phyloP scores from a whole-genome alignment of 177 flowering plant genomes.

The Vitis hybrid region DNA sequence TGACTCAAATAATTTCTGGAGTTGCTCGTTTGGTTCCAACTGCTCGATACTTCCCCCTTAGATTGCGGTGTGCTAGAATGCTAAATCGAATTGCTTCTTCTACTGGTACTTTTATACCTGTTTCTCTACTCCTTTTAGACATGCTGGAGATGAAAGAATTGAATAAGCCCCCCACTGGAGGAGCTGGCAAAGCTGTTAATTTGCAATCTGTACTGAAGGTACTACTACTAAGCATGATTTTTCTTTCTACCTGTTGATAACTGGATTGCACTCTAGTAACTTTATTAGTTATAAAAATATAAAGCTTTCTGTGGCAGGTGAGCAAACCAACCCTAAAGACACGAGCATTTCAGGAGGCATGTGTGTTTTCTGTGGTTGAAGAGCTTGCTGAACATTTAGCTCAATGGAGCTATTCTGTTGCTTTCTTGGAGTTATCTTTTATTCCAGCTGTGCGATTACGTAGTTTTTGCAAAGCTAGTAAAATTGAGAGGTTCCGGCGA shows the following conservation, averaged over 20 bases:
- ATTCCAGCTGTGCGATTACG: slow-evolving; percentile 74
- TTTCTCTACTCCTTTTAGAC: slow-evolving; percentile 81
- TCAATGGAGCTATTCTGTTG: slow-evolving; percentile 93
- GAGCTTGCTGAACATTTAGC: slow-evolving; percentile 90
- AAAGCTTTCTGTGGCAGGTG: slow-evolving; percentile 44
- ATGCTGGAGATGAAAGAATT: slow-evolving; percentile 95
- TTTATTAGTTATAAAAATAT: background rate
- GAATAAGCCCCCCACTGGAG: slow-evolving; percentile 70
- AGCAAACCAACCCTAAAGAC: slow-evolving; percentile 73
- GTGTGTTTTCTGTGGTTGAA: slow-evolving; percentile 78
- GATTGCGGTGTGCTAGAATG: slow-evolving; percentile 88
- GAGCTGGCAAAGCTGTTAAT: slow-evolving; percentile 86
- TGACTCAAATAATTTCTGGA: slow-evolving; percentile 84
- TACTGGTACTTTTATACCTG: slow-evolving; percentile 72
- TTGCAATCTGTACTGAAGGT: slow-evolving; percentile 72
- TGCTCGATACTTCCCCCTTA: slow-evolving; percentile 86
- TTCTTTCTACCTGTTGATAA: background rate
- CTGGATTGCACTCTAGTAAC: background rate
- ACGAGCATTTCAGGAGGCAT: slow-evolving; percentile 90
- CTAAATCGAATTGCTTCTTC: slow-evolving; percentile 86
- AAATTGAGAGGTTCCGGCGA: slow-evolving; percentile 78
- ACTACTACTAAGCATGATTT: slow-evolving; percentile 7
- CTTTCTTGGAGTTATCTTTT: slow-evolving; percentile 84
- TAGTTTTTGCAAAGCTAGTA: slow-evolving; percentile 76
- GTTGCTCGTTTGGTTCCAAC: slow-evolving; percentile 89